These are phyloP conservation scores for Thalassiosira livingstoniorum DNA, from an alignment of 352 stramenopile species.

Conservation along the genomic window DNA sequence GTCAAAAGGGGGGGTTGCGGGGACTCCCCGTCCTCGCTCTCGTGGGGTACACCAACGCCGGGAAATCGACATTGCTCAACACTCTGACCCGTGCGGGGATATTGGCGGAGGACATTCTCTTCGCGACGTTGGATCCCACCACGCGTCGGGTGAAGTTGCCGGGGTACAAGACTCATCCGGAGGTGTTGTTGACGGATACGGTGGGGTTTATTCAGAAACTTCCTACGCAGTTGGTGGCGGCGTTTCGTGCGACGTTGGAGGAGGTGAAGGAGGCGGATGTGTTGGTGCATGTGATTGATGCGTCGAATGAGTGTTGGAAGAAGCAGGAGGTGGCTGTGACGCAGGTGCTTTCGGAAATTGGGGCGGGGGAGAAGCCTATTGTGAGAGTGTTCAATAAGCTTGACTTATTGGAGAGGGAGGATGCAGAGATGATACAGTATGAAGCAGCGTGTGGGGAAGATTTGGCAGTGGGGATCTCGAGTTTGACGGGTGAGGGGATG, in stretches of 20 bases:
- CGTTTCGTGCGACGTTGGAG: constrained; percentile 89
- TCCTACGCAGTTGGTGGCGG: constrained; percentile 89
- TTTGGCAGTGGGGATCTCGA: constrained; percentile 76
- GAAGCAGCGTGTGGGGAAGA: constrained; percentile 67
- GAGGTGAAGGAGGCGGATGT: constrained; percentile 88
- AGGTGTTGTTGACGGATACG: constrained; percentile 89
- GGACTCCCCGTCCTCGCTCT: constrained; percentile 82
- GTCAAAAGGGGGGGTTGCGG: constrained; percentile 71
- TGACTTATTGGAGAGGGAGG: constrained; percentile 73
- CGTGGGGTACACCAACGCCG: constrained; percentile 88
- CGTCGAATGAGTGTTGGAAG: constrained; percentile 77
- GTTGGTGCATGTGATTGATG: constrained; percentile 88
- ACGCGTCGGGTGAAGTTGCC: constrained; percentile 88
- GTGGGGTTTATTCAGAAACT: constrained; percentile 92
- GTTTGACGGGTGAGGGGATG: constrained; percentile 75
- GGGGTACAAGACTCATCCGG: constrained; percentile 86
- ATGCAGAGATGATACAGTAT: constrained; percentile 75
- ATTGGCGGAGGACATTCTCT: constrained; percentile 90
- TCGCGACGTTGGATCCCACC: constrained; percentile 90
- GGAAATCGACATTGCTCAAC: constrained; percentile 90
- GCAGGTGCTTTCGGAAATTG: constrained; percentile 76
- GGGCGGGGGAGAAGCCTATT: constrained; percentile 72
- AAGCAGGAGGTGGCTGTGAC: constrained; percentile 82
- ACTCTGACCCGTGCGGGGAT: constrained; percentile 86
- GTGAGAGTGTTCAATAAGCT: constrained; percentile 86